A percentile compares a stretch with the other conserved stretches of the same genome.
Conservation (phyloP, 2,329 filamentous ascomycete species). For the Zymoseptoria passerinii region DNA sequence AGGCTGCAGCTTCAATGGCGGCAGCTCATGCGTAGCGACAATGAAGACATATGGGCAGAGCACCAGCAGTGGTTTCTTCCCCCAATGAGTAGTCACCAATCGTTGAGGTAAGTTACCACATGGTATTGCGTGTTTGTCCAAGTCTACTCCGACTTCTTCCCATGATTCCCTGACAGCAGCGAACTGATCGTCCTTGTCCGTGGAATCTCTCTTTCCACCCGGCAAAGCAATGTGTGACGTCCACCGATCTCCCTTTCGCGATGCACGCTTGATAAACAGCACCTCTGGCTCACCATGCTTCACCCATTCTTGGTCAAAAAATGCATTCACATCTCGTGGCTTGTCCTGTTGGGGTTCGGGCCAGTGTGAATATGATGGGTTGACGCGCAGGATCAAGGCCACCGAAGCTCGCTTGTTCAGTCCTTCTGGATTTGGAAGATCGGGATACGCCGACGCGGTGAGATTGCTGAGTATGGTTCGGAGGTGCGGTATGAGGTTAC, state of each 20-base stretch:
- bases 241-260: conserved; percentile 59
- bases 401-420: conserved; percentile 57
- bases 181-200: conserved; percentile 54
- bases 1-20: conserved; percentile 55
- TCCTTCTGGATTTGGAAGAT: conserved; percentile 41
- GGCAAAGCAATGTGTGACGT: conserved; percentile 61
- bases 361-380: conserved; percentile 49
- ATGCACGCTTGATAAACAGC: conserved; percentile 63
- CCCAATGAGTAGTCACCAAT: conserved; percentile 59
- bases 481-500: conserved; percentile 32
- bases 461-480: conserved; percentile 37
- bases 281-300: conserved; percentile 57
- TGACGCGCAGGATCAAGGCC: conserved; percentile 55
- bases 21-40: conserved; percentile 48
- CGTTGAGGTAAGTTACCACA: conserved; percentile 59
- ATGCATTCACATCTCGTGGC: conserved; percentile 25
- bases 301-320: conserved; percentile 59
- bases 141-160: conserved; percentile 57
- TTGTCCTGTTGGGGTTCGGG: conserved; percentile 33
- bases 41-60: conserved; percentile 62
- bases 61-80: conserved; percentile 57
- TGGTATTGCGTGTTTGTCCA: conserved; percentile 35
- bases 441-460: conserved; percentile 40
- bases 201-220: conserved; percentile 57
- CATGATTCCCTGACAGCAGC: conserved; percentile 56